Base-by-base conservation (phyloP, 345 rosid genomes). In the Melastoma malabathricum region DNA sequence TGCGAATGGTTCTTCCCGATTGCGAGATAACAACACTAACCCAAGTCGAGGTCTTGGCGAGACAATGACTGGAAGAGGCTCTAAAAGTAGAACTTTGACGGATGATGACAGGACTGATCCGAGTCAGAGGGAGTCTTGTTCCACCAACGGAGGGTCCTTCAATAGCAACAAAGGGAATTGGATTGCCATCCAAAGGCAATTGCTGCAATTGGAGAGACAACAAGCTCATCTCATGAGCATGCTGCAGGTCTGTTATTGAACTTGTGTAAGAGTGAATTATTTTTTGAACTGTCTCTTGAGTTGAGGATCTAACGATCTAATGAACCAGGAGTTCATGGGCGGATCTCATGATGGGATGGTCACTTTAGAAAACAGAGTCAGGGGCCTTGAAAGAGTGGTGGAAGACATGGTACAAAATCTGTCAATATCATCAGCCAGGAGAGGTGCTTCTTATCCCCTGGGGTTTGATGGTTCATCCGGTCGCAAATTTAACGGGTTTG, bases 121-220 rank as follows among this genome's bases (percentile, higher is more conserved):
- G 51, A 70, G 64, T 51, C 76, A 69, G 50, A 75, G 81, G 67
- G 95, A 82, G 58, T 52, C 78, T 22, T 68, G 73, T 58, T 64
- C 75, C 41, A 71, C 73, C 64, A 81, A 66, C 57, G 61, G 72
- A 44, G 96, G 84, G 63, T 72, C 95, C 59, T 75, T 76, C 43
- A 67, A 61, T 44, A 80, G 76, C 66, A 92, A 69, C 64, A 84
- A 75, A 72, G 95, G 90, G 63, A 88, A 77, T 64, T 88, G 89
- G 97, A 66, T 83, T 68, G 92, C 95, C 52, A 93, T 93, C 58
- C 99, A 93, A 77, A 88, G 95, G 68, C 97, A 93, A 68, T 72
- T 93, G 34, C 61, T 78, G 68, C 94, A 76, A 72, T 68, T 93
- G 65, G 97, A 93, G 79, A 85, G 94, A 63, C 99, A 88, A 60